Evolutionary conservation across 306 rosid genomes (phyloP), one percentile per base, ranked within the genome.

Genomic region (Gleditsia sinensis): DNA sequence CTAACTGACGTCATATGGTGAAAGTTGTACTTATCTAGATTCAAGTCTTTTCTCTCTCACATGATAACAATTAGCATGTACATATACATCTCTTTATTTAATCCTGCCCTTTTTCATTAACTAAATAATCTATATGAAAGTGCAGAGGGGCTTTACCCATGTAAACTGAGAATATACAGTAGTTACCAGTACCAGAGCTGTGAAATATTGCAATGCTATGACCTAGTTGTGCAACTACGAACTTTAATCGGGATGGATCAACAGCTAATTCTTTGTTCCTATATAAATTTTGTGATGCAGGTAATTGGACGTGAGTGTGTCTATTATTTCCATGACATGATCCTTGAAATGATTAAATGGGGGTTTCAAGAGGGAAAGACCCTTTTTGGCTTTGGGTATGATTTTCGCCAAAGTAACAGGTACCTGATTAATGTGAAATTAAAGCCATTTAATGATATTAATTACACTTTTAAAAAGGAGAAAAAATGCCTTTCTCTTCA

Each of bases 361-460:
- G 99, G 99, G 43, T 92, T 80, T 83, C 76, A 88, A 78, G 99
- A 92, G 83, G 99, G 99, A 50, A 88, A 78, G 61, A 88, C 99
- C 3, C 91, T 94, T 78, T 94, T 94, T 86, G 99, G 99, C 32
- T 94, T 94, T 87, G 99, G 99, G 9, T 94, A 94, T 82, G 99
- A 94, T 81, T 94, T 94, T 81, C 99, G 99, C 60, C 97, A 94
- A 83, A 94, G 99, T 80, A 94, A 90, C 87, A 92, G 99, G 98
- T 94, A 88, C 37, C 67, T 61, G 59, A 51, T 45, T 54, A 55
- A 37, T 46, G 55, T 24, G 23, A 75, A 39, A 54, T 60, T 69
- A 7, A n/a, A 46, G 11, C 3, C 28, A 32, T 50, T 40, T 28
- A 51, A 28, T 45, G 19, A 45, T 36, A 62, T 62, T 48, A 42